Percentiles rank a stretch among this genome's conserved stretches.
These are phyloP conservation scores for Actinomortierella ambigua DNA, from an alignment of 371 early-diverging fungal genomes.

Conservation along the genomic window DNA sequence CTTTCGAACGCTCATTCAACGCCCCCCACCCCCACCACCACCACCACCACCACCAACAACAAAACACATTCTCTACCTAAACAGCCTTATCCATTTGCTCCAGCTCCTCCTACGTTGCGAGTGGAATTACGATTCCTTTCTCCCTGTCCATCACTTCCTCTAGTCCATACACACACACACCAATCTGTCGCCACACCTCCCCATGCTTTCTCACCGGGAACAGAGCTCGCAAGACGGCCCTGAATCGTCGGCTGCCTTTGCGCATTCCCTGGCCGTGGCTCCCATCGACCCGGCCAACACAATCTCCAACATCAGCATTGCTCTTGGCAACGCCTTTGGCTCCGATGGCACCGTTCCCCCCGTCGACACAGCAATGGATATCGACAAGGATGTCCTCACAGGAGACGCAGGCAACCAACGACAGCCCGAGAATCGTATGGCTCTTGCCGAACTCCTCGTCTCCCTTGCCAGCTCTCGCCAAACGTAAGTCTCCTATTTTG, in stretches of 20 bases:
- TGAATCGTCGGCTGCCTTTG: conserved; percentile 24
- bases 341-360: neutral
- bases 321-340: conserved; percentile 4
- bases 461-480: conserved; percentile 17
- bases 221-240: conserved; percentile 21
- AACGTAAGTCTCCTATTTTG: too few species aligned
- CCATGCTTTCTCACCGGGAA: conserved; percentile 42
- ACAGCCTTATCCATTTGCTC: too few species aligned
- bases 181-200: neutral
- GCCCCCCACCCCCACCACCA: neutral
- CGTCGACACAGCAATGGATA: conserved; percentile 11
- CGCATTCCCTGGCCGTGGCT: conserved; percentile 26
- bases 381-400: conserved; percentile 21
- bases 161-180: too few species aligned
- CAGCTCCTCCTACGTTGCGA: too few species aligned
- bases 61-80: too few species aligned
- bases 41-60: conserved; percentile 3
- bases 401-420: conserved; percentile 12
- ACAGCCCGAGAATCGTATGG: conserved; percentile 35
- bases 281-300: conserved; percentile 14
- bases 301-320: conserved; percentile 16
- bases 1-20: neutral
- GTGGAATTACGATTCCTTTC: too few species aligned
- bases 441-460: conserved; percentile 32
- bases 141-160: too few species aligned